Percentiles rank a stretch among this genome's conserved stretches.
Conservation (phyloP, 2,329 filamentous ascomycete genomes). For the Cordyceps militaris region DNA sequence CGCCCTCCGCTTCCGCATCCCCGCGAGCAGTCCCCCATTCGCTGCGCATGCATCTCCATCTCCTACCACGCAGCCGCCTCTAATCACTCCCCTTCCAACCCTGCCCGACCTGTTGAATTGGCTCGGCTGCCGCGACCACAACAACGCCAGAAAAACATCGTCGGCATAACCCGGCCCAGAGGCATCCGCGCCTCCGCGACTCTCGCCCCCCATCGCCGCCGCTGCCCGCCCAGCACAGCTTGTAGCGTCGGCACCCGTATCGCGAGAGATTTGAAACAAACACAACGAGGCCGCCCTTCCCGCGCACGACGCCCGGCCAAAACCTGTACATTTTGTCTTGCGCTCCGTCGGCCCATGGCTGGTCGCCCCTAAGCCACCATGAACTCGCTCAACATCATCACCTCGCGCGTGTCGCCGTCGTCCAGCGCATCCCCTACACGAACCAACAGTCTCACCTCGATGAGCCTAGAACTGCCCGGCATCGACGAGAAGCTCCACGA, state of each 20-base stretch:
- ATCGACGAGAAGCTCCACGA: slow-evolving; percentile 32
- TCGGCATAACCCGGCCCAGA: slow-evolving; percentile 9
- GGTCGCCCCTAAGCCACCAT: slow-evolving; percentile 54
- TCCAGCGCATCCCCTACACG: slow-evolving; percentile 50
- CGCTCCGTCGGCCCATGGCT: slow-evolving; percentile 42
- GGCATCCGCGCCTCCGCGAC: slow-evolving; percentile 12
- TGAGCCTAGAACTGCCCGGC: slow-evolving; percentile 40
- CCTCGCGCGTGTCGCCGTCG: slow-evolving; percentile 66
- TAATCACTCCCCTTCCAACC: neutral
- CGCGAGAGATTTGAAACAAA: neutral
- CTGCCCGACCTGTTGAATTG: neutral
- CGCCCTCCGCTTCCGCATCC: neutral
- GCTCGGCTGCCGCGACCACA: slow-evolving; percentile 1
- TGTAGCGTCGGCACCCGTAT: neutral
- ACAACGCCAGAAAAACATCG: neutral
- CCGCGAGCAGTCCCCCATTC: neutral
- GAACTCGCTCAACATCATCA: slow-evolving; percentile 96
- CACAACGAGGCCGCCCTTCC: neutral
- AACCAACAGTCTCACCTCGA: slow-evolving; percentile 52
- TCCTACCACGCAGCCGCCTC: neutral
- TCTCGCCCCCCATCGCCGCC: neutral
- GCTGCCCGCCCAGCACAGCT: neutral
- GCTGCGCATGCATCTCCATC: neutral
- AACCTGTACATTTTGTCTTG: neutral
- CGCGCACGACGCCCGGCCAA: neutral